Base-by-base conservation (phyloP, 106 monocot species). In the Amphibolis antarctica region DNA sequence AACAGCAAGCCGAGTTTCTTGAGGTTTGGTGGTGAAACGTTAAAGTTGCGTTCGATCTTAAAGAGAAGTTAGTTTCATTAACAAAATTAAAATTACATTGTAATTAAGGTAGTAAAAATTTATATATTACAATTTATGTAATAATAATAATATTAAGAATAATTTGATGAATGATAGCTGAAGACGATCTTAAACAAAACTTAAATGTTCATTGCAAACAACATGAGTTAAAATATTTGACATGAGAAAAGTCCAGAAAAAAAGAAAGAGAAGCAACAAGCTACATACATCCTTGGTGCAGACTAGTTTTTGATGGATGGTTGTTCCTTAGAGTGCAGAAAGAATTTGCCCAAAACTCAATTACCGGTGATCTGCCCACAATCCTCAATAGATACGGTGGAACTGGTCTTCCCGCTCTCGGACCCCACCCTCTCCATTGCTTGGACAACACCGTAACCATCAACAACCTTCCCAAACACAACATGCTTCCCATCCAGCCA, bases 401-500 rank as follows among this genome's bases (percentile, higher is more conserved):
- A 59, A 6, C 49, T 66, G 10, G 90, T 78, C 42, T n/a, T 62
- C 6, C 90, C 91, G 25, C 66, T 65, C 0, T 45, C 45, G 0
- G 83, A 78, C 1, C 86, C 91, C 55, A 66, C 78, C 67, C 47
- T 63, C 83, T 91, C 91, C 86, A 91, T 86, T 29, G 43, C 69
- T 76, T 91, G 19, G 27, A 91, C 86, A 12, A 91, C 86, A 20
- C 45, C 36, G 42, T 86, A 86, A 5, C 91, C 91, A 47, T 85
- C 81, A 4, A 91, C 74, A 4, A 91, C 86, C 69, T 77, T 71
- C 15, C 86, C 91, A 21, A 91, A 91, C 22, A 91, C 86, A 9
- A 91, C 91, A 47, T 91, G 86, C 76, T 79, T 86, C n/a, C 76
- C 78, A 28, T 90, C 90, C 25, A 90, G 70, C 90, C 90, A 90